Percentiles rank a stretch among this genome's conserved stretches.
Evolutionary conservation across 768 basidiomycete genomes (phyloP).

Genomic region (Pholiota molesta): DNA sequence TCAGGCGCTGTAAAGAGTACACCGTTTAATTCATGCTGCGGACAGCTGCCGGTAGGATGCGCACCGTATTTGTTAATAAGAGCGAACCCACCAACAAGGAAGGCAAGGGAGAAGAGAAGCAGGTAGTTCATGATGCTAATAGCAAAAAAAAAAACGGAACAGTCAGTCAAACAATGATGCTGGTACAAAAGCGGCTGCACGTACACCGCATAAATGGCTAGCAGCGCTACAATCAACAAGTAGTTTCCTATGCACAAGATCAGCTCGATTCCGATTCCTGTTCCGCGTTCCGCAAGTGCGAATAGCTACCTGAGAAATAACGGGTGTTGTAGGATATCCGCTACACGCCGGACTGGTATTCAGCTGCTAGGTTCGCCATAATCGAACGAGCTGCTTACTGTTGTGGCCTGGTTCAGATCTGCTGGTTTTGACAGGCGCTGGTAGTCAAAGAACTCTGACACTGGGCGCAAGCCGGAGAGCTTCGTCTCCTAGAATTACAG

Average conservation of each 20-base stretch:
- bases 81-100: conserved; percentile 91
- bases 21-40: conserved; percentile 1
- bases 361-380: conserved; percentile 1
- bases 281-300: neutral
- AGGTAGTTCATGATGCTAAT: conserved; percentile 78
- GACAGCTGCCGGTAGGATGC: conserved; percentile 4
- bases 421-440: conserved; percentile 84
- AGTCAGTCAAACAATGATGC: neutral
- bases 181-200: conserved; percentile 14
- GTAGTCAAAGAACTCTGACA: conserved; percentile 81
- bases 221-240: conserved; percentile 69
- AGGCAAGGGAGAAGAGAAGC: conserved; percentile 80
- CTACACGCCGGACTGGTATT: conserved; percentile 39
- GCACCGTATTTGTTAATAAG: conserved; percentile 88
- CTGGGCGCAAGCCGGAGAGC: conserved; percentile 72
- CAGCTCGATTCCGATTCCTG: neutral
- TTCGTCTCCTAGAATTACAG: conserved; percentile 68
- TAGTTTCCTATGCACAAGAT: conserved; percentile 71
- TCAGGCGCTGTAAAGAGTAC: conserved; percentile 63
- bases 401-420: conserved; percentile 78
- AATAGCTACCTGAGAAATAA: conserved; percentile 70
- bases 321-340: conserved; percentile 95
- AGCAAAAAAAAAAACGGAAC: conserved; percentile 5
- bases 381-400: conserved; percentile 47
- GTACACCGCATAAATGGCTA: conserved; percentile 89